Conservation (phyloP, 2,329 filamentous ascomycete genomes). For the Taxawa tesnikishii region DNA sequence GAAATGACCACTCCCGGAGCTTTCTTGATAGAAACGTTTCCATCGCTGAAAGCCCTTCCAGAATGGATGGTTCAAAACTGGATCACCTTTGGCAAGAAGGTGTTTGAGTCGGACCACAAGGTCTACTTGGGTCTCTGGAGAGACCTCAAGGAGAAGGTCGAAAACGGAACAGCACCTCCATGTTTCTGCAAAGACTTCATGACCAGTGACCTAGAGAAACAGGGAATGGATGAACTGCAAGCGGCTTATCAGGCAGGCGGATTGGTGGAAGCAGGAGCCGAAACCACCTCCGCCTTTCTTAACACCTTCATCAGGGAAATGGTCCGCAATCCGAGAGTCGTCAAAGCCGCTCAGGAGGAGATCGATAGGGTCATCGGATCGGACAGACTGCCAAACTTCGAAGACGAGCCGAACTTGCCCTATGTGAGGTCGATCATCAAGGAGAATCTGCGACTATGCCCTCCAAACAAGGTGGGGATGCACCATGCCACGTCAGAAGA, state of each 20-base stretch:
- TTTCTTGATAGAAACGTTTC: neutral
- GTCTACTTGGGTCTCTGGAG: slow-evolving; percentile 21
- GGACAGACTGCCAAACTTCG: slow-evolving; percentile 8
- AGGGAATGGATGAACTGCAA: slow-evolving; percentile 20
- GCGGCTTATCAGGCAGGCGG: slow-evolving; percentile 17
- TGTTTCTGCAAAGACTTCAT: slow-evolving; percentile 24
- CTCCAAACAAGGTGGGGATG: slow-evolving; percentile 30
- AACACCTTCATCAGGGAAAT: slow-evolving; percentile 10
- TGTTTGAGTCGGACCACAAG: slow-evolving; percentile 19
- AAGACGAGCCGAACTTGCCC: slow-evolving; percentile 32
- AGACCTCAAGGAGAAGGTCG: slow-evolving; percentile 17
- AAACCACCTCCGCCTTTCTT: slow-evolving; percentile 9
- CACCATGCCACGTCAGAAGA: slow-evolving; percentile 22
- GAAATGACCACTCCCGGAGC: neutral
- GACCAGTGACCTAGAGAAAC: slow-evolving; percentile 17
- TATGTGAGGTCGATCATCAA: slow-evolving; percentile 44
- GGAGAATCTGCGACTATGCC: slow-evolving; percentile 45
- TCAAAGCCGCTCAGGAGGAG: slow-evolving; percentile 12
- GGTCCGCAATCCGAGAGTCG: neutral
- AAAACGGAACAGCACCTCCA: slow-evolving; percentile 16
- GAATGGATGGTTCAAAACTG: slow-evolving; percentile 20
- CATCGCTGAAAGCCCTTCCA: slow-evolving; percentile 8
- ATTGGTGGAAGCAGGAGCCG: slow-evolving; percentile 18
- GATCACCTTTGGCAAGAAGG: slow-evolving; percentile 14
- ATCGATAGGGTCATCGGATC: slow-evolving; percentile 14